Evolutionary conservation across 495 filamentous ascomycete species (phyloP).

Genomic region (Talaromyces trachyspermus): DNA sequence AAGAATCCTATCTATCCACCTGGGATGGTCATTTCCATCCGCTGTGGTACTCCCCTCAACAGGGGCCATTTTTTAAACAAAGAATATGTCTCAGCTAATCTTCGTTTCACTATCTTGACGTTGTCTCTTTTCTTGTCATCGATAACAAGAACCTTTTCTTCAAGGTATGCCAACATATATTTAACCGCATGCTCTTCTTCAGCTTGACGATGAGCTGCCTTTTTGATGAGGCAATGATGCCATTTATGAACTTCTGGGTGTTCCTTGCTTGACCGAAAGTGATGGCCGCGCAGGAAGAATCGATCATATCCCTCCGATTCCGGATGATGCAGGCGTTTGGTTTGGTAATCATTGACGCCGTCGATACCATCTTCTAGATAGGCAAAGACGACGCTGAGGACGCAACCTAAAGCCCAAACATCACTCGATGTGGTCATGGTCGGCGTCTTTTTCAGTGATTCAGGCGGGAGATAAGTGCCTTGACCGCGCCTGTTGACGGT

Average conservation of each 20-base stretch:
- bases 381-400: conserved; percentile 26
- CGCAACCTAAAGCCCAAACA: conserved; percentile 30
- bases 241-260: conserved; percentile 20
- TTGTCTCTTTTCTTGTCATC: conserved; percentile 1
- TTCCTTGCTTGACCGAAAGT: conserved; percentile 10
- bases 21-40: not conserved
- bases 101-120: conserved; percentile 2
- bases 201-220: conserved; percentile 13
- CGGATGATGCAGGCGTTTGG: conserved; percentile 13
- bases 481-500: conserved; percentile 14
- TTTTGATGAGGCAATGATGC: conserved; percentile 17
- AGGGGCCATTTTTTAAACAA: conserved; percentile 3
- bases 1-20: not conserved
- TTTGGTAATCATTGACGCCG: conserved; percentile 21
- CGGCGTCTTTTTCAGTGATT: conserved; percentile 13
- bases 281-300: conserved; percentile 18
- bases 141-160: conserved; percentile 5
- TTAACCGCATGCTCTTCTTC: conserved; percentile 16
- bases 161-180: conserved; percentile 12
- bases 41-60: not conserved
- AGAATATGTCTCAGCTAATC: not conserved
- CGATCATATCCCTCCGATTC: conserved; percentile 16
- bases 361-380: conserved; percentile 23
- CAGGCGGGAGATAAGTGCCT: conserved; percentile 27
- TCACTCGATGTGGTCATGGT: conserved; percentile 27